Evolutionary conservation across 768 basidiomycete species (phyloP).

Genomic region (Russula sp.): DNA sequence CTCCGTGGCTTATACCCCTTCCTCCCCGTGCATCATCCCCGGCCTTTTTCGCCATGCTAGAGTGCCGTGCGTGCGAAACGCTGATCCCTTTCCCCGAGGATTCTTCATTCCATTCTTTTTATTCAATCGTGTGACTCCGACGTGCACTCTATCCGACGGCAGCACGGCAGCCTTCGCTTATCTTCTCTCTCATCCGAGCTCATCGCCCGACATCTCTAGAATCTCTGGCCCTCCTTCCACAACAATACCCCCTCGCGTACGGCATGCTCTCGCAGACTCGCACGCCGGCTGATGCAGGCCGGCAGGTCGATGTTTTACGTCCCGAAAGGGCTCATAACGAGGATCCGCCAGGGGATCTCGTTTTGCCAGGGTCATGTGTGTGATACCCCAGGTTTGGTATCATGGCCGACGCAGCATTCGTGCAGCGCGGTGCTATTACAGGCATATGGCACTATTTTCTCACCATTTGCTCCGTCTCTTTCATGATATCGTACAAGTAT

Average conservation of each 20-base stretch:
- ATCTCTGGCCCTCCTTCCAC: constrained; percentile 5
- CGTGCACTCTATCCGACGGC: constrained; percentile 10
- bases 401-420: constrained; percentile 20
- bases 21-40: constrained; percentile 20
- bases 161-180: constrained; percentile 9
- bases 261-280: constrained; percentile 7
- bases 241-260: background rate
- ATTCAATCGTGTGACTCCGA: constrained; percentile 18
- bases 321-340: constrained; percentile 12
- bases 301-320: background rate
- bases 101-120: constrained; percentile 2
- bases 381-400: constrained; percentile 20
- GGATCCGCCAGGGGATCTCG: constrained; percentile 20
- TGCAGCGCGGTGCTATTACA: constrained; percentile 17
- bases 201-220: background rate
- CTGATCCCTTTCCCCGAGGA: constrained; percentile 20
- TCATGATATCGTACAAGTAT: background rate
- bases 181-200: constrained; percentile 5
- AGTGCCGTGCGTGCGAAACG: constrained; percentile 15
- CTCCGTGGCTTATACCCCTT: constrained; percentile 22
- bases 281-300: constrained; percentile 6
- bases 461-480: background rate
- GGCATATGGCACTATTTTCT: constrained; percentile 19
- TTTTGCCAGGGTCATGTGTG: constrained; percentile 12
- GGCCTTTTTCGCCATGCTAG: constrained; percentile 23